Base-by-base conservation (phyloP, 352 stramenopile species). In the Globisporangium nodosum region DNA sequence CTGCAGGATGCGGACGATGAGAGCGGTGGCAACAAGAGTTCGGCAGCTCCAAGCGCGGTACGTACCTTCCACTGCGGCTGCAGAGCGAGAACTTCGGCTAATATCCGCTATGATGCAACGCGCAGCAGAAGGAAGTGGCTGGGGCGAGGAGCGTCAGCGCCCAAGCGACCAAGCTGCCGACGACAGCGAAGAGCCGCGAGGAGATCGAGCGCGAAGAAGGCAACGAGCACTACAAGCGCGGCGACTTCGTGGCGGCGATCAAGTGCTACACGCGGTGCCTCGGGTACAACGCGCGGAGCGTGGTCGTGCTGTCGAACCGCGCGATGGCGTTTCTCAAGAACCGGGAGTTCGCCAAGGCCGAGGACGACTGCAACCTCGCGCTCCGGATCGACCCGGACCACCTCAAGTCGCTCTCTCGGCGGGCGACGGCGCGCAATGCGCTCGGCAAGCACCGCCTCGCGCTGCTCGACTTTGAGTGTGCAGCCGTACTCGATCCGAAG, bases 321-420 rank as follows among this genome's bases (percentile, higher is more conserved):
- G 92, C 94, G 18, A 94, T 97, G 78, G 87, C 83, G 8, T 85
- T 89, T 40, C 61, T 97, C 55, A 93, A 96, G 70, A 92, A 96
- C 50, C 73, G 79, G 31, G 76, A 96, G 58, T 95, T 87, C 66
- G 68, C 69, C 5, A 86, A 88, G 52, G 92, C 92, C n/a, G 88
- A 97, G 63, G 71, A 88, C 31, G 93, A 98, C 71, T 97, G 90
- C 61, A 84, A 76, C n/a, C 52, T 79, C 20, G 87, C 90, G 15
- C 56, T 98, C n/a, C 70, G 76, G 33, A 63, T 92, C 15, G 89
- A 97, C 49, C 58, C 75, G 4, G 66, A 30, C 13, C 94, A 97
- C 65, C 60, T 87, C 33, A 98, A 98, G 59, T 96, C 90, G 16
- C 81, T 84, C 39, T 73, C 73, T 1, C 81, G 91, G 16, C 70